Percentiles rank a stretch among this genome's conserved stretches.
phyloP scores from a whole-genome alignment of 805 yeast genomes.

The Yarrowia phangngaensis region DNA sequence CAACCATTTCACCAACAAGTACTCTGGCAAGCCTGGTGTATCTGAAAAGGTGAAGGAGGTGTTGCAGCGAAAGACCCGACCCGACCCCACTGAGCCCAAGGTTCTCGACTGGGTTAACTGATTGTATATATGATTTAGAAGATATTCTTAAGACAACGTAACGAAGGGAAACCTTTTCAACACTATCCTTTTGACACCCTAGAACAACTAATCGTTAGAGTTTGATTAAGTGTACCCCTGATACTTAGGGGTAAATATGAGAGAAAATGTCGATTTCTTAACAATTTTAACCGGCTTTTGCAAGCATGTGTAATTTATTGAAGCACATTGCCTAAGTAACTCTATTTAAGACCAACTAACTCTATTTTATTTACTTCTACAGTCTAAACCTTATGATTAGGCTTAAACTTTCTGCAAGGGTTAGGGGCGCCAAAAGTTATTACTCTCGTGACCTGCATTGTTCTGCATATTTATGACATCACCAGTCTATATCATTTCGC shows the following conservation, averaged over 20 bases:
- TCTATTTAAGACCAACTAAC: too few species aligned
- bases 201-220: background rate
- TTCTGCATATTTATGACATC: too few species aligned
- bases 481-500: too few species aligned
- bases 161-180: background rate
- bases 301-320: too few species aligned
- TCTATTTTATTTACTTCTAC: too few species aligned
- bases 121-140: background rate
- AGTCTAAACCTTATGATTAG: too few species aligned
- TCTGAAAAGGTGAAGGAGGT: slow-evolving; percentile 55
- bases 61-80: slow-evolving; percentile 54
- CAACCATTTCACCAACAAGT: slow-evolving; percentile 50
- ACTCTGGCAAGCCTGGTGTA: slow-evolving; percentile 55
- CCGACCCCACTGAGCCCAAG: slow-evolving; percentile 44
- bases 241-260: background rate
- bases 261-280: too few species aligned
- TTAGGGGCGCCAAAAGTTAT: too few species aligned
- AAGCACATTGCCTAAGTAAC: too few species aligned
- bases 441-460: too few species aligned
- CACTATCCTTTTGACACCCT: background rate
- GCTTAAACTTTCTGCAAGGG: too few species aligned
- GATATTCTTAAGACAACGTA: background rate
- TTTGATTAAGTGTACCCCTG: background rate
- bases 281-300: too few species aligned
- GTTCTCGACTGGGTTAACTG: slow-evolving; percentile 47